Percentiles rank a stretch among this genome's conserved stretches.
These are phyloP conservation scores for Cucumis hystrix DNA, from an alignment of 306 rosid species.

Conservation along the genomic window DNA sequence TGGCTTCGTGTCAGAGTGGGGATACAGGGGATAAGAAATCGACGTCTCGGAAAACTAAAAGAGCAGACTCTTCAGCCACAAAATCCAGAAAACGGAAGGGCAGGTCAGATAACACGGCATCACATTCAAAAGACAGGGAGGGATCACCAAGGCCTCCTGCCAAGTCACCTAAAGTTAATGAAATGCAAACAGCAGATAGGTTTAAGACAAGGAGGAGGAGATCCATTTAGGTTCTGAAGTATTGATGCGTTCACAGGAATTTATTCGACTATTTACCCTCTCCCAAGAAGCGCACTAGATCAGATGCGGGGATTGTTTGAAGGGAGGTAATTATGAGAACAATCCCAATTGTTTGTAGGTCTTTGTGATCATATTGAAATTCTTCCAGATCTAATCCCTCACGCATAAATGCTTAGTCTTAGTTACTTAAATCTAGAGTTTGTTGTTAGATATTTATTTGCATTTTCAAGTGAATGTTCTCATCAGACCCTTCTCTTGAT, in stretches of 20 bases:
- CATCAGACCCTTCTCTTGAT: background rate
- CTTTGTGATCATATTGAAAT: background rate
- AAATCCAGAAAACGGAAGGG: conserved; percentile 48
- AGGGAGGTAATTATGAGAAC: conserved; percentile 2
- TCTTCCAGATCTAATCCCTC: background rate
- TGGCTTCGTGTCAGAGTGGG: conserved; percentile 8
- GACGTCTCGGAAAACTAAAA: conserved; percentile 13
- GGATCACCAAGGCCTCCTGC: conserved; percentile 15
- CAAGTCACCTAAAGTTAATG: conserved; percentile 11
- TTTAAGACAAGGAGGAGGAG: conserved; percentile 33
- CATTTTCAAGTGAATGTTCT: background rate
- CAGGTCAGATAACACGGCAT: conserved; percentile 28
- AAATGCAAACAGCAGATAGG: conserved; percentile 21
- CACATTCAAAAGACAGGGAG: conserved; percentile 11
- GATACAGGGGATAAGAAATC: conserved; percentile 13
- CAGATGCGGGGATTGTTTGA: conserved; percentile 2
- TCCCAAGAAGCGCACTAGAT: background rate
- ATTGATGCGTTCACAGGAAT: conserved; percentile 1
- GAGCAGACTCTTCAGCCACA: conserved; percentile 19
- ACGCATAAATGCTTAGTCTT: background rate
- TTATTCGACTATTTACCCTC: background rate
- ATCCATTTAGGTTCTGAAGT: conserved; percentile 21
- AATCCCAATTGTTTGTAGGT: background rate
- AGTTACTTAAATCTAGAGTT: background rate
- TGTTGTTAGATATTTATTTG: conserved; percentile 4